phyloP scores from a whole-genome alignment of 768 basidiomycete genomes.

The Collybiopsis confluens region DNA sequence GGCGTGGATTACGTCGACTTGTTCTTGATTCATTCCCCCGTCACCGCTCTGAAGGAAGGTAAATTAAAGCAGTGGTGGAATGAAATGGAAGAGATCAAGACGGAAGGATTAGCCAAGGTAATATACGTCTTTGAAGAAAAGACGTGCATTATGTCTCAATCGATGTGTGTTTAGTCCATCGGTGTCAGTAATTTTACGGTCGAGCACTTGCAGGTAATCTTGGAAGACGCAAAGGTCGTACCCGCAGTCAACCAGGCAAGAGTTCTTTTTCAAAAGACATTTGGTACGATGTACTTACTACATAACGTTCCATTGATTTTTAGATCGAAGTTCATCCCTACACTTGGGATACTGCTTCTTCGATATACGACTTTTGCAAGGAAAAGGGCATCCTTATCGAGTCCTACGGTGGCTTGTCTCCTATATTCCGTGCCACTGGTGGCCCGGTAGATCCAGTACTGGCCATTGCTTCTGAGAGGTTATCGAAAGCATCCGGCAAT shows the following conservation, averaged over 20 bases:
- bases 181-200: constrained; percentile 40
- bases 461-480: constrained; percentile 44
- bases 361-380: constrained; percentile 47
- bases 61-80: constrained; percentile 36
- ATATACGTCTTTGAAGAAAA: neutral
- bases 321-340: constrained; percentile 73
- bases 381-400: constrained; percentile 58
- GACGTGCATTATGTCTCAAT: no score
- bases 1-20: constrained; percentile 31
- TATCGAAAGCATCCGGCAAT: constrained; percentile 34
- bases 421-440: constrained; percentile 34
- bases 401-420: constrained; percentile 60
- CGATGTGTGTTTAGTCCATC: constrained; percentile 17
- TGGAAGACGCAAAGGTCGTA: constrained; percentile 19
- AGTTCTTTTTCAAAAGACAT: neutral
- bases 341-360: constrained; percentile 56
- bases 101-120: constrained; percentile 30
- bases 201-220: constrained; percentile 23
- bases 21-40: constrained; percentile 36
- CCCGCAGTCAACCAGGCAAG: constrained; percentile 29
- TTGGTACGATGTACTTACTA: neutral
- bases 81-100: constrained; percentile 35
- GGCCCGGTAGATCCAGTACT: constrained; percentile 63
- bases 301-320: constrained; percentile 11
- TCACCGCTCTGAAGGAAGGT: constrained; percentile 7